Percentiles rank a stretch among this genome's conserved stretches.
Evolutionary conservation across 306 rosid species (phyloP).

Genomic region (Elaeagnus macrophylla): DNA sequence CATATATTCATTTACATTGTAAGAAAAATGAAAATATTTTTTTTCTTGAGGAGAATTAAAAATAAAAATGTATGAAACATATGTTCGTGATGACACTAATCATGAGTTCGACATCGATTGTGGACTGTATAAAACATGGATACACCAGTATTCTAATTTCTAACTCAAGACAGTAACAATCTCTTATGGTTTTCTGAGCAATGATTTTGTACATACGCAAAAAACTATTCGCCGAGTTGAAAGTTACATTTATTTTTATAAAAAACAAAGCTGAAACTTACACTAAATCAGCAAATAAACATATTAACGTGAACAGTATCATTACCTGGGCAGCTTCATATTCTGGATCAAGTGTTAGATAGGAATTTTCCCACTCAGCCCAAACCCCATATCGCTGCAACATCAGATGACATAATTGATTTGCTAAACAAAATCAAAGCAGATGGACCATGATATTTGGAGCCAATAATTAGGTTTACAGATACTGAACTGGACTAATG

Average conservation of each 20-base stretch:
- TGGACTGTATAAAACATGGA: too few relatives aligned
- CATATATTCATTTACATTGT: too few relatives aligned
- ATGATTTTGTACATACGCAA: conserved; percentile 1
- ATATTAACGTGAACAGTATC: conserved; percentile 27
- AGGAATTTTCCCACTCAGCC: conserved; percentile 97
- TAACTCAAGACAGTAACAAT: not conserved
- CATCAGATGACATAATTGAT: conserved; percentile 33
- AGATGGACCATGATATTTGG: not conserved
- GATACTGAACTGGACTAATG: too few relatives aligned
- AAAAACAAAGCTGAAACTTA: too few relatives aligned
- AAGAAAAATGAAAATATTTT: too few relatives aligned
- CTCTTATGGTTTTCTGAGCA: not conserved
- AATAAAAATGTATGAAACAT: too few relatives aligned
- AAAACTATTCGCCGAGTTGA: conserved; percentile 6
- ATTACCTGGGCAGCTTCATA: conserved; percentile 99
- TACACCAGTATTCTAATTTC: not conserved
- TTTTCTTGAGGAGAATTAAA: too few relatives aligned
- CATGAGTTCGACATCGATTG: not conserved
- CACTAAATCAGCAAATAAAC: conserved; percentile 7
- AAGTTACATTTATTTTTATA: not conserved
- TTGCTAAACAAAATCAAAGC: conserved; percentile 6
- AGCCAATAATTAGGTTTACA: not conserved
- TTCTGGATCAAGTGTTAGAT: conserved; percentile 85
- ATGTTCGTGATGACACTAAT: conserved; percentile 1
- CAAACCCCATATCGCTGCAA: conserved; percentile 95